Base-by-base conservation (phyloP, 2,329 filamentous ascomycete species). In the Fusarium goolgardi region DNA sequence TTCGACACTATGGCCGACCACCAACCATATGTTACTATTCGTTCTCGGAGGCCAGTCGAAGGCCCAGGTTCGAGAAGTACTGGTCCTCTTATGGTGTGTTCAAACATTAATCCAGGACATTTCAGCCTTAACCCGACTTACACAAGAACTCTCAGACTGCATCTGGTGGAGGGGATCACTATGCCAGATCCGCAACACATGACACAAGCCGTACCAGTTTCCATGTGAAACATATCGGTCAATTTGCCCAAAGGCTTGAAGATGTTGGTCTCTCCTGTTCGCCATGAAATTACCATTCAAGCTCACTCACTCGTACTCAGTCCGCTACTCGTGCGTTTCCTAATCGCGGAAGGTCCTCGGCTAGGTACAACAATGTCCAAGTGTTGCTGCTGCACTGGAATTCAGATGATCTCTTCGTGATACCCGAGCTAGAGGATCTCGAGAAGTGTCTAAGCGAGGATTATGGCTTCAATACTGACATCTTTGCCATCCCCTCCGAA, bases 121-220 rank as follows among this genome's bases (percentile, higher is more conserved):
- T 31, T n/a, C 3, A 34, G 21, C 20, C 16, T 46, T n/a, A 20
- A 43, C 31, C 8, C 25, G 15, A 35, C 71, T 74, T 60, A 74
- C 64, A 72, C 41, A 15, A 31, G 20, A 59, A 55, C 11, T 23
- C 49, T 47, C 47, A 74, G 72, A 50, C 64, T 51, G 59, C 55
- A 39, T 39, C 59, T 12, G 66, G 60, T 43, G 63, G 62, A 56
- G 67, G 65, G 29, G 75, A 76, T 41, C 70, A 71, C 12, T 67
- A 71, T 63, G 67, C 75, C 20, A 77, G 76, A 67, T 79, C 78
- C 43, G 77, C 85, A 21, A 88, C 85, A 16, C 86, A 88, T 72
- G 85, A 88, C 72, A 85, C 82, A 45, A 86, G 85, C 71, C 84
- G 85, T 41, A 84, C 86, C 5, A 86, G 79, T 77, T 87, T 85